Evolutionary conservation across 2,329 filamentous ascomycete species (phyloP), one percentile per base, ranked within the genome.

Genomic region (Xylariaceae sp.): DNA sequence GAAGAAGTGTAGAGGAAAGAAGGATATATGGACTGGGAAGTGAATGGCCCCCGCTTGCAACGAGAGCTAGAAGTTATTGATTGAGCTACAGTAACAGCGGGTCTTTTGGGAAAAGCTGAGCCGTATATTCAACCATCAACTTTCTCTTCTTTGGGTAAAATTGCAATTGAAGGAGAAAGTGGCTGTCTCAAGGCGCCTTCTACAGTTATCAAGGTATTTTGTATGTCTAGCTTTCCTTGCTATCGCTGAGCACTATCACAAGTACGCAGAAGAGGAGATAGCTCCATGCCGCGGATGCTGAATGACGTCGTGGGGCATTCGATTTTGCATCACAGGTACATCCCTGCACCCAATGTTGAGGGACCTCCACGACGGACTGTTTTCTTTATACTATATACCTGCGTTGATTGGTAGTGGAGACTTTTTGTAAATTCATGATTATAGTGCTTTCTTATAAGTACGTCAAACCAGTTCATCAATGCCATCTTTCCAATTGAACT

Each of bases 221-320:
- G 4, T 37, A n/a, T n/a, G n/a, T n/a, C n/a, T n/a, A n/a, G n/a
- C n/a, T n/a, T n/a, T n/a, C n/a, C n/a, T n/a, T n/a, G n/a, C n/a
- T n/a, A n/a, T n/a, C n/a, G n/a, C n/a, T 30, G 27, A 7, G 27
- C 24, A 20, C 23, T 47, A n/a, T 50, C 20, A 16, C 20, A 32
- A 48, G 26, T n/a, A 44, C 49, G 55, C 57, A 53, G 58, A 53
- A 51, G 50, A 53, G 35, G 40, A 42, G 47, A 30, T 23, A 59
- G 57, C 53, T 59, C 37, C 27, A 39, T 37, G 20, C 23, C 46
- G 32, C 40, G 27, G 35, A 55, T 61, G 59, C 53, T 55, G 20
- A 55, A 69, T 69, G 67, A 69, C 67, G 67, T 69, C 60, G 66
- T 65, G 56, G 63, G 61, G 62, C 59, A 60, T 62, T 27, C 52